Percentiles rank a stretch among this genome's conserved stretches.
These are phyloP conservation scores for Truncatella angustata DNA, from an alignment of 2,329 filamentous ascomycete species.

Conservation along the genomic window DNA sequence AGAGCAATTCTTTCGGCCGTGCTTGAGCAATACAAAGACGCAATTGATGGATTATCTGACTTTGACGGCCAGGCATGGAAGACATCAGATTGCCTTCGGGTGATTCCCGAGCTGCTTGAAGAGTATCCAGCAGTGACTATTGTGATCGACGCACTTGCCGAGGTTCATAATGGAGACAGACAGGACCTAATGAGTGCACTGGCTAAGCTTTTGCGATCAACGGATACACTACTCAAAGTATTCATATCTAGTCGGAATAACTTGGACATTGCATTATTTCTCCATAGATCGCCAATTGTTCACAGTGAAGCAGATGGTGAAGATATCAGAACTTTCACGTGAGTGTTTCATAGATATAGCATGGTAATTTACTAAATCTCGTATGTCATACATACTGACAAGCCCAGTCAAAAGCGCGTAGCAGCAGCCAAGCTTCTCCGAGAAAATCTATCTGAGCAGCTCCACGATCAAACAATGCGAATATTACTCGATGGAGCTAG, in stretches of 20 bases:
- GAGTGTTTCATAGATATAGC: too few species aligned
- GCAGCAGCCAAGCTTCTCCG: not conserved
- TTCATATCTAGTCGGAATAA: not conserved
- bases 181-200: not conserved
- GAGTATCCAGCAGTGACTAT: not conserved
- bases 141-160: not conserved
- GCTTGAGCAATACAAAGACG: not conserved
- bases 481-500: not conserved
- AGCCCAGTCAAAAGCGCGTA: not conserved
- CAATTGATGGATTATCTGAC: not conserved
- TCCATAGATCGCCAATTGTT: not conserved
- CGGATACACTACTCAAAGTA: not conserved
- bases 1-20: not conserved
- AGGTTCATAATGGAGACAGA: not conserved
- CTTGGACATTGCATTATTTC: not conserved
- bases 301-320: not conserved
- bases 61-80: not conserved
- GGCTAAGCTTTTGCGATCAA: not conserved
- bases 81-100: not conserved
- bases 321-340: not conserved
- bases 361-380: not conserved
- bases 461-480: not conserved
- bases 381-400: too few species aligned
- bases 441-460: not conserved
- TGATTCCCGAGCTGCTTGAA: not conserved